These are phyloP conservation scores for Cryptosporidium sp. DNA, from an alignment of 169 alveolate genomes.

Conservation along the genomic window DNA sequence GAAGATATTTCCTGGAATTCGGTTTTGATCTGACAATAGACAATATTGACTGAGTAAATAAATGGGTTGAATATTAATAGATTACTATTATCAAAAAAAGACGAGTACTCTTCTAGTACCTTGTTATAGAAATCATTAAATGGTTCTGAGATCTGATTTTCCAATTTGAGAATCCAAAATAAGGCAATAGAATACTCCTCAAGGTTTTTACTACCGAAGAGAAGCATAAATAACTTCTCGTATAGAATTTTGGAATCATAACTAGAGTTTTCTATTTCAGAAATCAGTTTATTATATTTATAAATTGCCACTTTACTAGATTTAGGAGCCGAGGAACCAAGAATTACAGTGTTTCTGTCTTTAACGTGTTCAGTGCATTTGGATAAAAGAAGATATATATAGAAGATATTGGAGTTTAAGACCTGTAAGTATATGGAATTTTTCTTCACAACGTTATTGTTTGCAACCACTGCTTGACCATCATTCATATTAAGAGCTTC, in stretches of 20 bases:
- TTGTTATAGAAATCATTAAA: slow-evolving; percentile 5
- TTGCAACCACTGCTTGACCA: background rate
- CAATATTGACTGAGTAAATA: slow-evolving; percentile 29
- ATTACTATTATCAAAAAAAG: background rate
- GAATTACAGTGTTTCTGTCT: background rate
- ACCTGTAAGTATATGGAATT: slow-evolving; percentile 26
- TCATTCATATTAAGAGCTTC: slow-evolving; percentile 25
- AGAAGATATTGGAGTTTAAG: background rate
- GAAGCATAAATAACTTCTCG: background rate
- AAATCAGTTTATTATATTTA: background rate
- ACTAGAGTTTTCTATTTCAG: background rate
- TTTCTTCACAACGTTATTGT: slow-evolving; percentile 3
- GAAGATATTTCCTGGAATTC: background rate
- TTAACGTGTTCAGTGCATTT: too few species aligned
- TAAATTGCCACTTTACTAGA: background rate
- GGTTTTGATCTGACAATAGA: background rate
- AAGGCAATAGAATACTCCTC: slow-evolving; percentile 26
- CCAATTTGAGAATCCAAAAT: slow-evolving; percentile 20
- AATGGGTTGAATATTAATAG: slow-evolving; percentile 9
- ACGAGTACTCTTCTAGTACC: background rate
- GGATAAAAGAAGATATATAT: background rate
- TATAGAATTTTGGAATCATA: background rate
- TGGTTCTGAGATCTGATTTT: background rate
- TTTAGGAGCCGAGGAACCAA: background rate
- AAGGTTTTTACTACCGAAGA: slow-evolving; percentile 10